Evolutionary conservation across 305 asterid genomes (phyloP), one percentile per base, ranked within the genome.

Genomic region (Andrographis paniculata): DNA sequence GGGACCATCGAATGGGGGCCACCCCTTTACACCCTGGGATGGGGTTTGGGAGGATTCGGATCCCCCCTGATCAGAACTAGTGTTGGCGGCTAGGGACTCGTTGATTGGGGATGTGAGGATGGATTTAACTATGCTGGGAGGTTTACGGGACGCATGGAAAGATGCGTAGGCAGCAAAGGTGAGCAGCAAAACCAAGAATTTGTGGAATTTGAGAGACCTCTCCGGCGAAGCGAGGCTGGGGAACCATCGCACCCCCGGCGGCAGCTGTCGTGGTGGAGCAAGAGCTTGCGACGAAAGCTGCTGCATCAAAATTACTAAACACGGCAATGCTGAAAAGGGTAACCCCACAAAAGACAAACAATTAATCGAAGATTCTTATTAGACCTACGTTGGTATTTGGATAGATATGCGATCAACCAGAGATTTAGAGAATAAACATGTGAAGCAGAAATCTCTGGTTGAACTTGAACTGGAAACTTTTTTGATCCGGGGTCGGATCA

Each of bases 121-220:
- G 33, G 96, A 84, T 73, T 89, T 89, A 50, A 89, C 98, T 38
- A 89, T 89, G 71, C 98, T 89, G 31, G 96, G 98, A 50, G 98
- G 98, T 60, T 89, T 89, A 14, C 98, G 87, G 59, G 98, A 86
- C 33, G 95, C 88, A 17, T 89, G 98, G 70, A 89, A 89, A 50
- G 96, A 45, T n/a, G 96, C 82, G 70, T 89, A 89, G 36, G 96
- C 95, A 12, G 63, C 23, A 67, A 82, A 89, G 30, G 98, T 86
- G 66, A 89, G 73, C 62, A 67, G 14, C 38, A 89, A 83, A 37
- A 80, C 87, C n/a, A 80, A 52, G 16, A 76, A 62, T 41, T 67
- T 81, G 54, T 86, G 94, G 72, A 76, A 89, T 66, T 52, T 59
- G 27, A 61, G 55, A 65, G 74, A 59, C 55, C 70, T 86, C 5